These are phyloP conservation scores for Krasilnikovozyma curviuscula DNA, from an alignment of 768 basidiomycete species.

Conservation along the genomic window DNA sequence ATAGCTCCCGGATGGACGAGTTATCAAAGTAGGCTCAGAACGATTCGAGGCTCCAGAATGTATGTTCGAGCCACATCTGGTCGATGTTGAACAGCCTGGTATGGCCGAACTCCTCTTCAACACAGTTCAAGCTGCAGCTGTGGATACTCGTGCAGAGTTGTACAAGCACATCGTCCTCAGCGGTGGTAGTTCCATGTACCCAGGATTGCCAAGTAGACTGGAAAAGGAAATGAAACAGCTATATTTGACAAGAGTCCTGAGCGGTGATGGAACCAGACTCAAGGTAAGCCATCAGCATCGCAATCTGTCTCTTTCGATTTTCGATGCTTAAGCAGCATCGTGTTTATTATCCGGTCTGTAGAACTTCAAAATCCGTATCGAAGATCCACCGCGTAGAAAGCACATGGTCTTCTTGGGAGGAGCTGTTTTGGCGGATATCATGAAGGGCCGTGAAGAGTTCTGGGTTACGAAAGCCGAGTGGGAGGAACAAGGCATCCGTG, in stretches of 20 bases:
- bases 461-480: conserved; percentile 91
- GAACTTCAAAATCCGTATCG: conserved; percentile 99
- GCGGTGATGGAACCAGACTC: conserved; percentile 59
- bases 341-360: conserved; percentile 24
- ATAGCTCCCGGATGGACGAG: conserved; percentile 83
- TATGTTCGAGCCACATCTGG: conserved; percentile 98
- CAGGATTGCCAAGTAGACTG: conserved; percentile 82
- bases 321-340: not conserved
- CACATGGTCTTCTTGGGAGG: conserved; percentile 99
- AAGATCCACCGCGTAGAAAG: conserved; percentile 92
- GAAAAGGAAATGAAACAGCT: conserved; percentile 99
- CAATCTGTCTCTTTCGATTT: not conserved
- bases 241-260: conserved; percentile 77
- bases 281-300: conserved; percentile 39
- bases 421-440: conserved; percentile 94
- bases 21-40: conserved; percentile 93
- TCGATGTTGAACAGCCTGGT: conserved; percentile 90
- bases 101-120: conserved; percentile 96
- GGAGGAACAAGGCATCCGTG: conserved; percentile 66
- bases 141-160: conserved; percentile 72
- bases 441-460: conserved; percentile 85
- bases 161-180: conserved; percentile 98
- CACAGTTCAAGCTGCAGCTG: conserved; percentile 76
- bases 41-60: conserved; percentile 98
- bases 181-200: conserved; percentile 97